phyloP scores from a whole-genome alignment of 805 yeast species.

The Wickerhamiella kurtzmanii region DNA sequence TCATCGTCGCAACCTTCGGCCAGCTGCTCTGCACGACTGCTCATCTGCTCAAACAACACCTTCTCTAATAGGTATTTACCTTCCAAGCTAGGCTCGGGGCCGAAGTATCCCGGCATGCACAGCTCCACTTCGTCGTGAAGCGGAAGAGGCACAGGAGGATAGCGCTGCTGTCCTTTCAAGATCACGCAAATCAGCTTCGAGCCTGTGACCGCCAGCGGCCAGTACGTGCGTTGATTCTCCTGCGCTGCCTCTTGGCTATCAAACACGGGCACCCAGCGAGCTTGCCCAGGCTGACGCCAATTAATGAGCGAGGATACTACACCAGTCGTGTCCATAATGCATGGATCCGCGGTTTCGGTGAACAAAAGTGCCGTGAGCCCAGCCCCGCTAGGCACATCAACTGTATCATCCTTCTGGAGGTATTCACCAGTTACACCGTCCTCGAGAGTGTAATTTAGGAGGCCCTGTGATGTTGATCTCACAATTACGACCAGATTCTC shows the following conservation, averaged over 20 bases:
- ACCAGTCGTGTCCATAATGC: slow-evolving; percentile 68
- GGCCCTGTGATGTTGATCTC: slow-evolving; percentile 26
- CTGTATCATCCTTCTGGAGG: slow-evolving; percentile 24
- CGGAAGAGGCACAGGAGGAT: slow-evolving; percentile 77
- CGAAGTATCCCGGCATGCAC: slow-evolving; percentile 42
- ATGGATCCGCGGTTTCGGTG: slow-evolving; percentile 81
- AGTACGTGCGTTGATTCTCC: slow-evolving; percentile 44
- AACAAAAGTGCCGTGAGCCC: slow-evolving; percentile 60
- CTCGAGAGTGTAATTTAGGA: slow-evolving; percentile 36
- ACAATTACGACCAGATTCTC: slow-evolving; percentile 44
- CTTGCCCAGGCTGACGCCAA: slow-evolving; percentile 67
- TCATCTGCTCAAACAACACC: slow-evolving; percentile 16
- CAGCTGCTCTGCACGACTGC: slow-evolving; percentile 18
- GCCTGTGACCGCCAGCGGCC: slow-evolving; percentile 79
- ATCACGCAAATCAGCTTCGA: slow-evolving; percentile 54
- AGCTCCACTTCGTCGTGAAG: slow-evolving; percentile 68
- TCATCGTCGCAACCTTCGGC: slow-evolving; percentile 15
- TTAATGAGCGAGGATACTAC: slow-evolving; percentile 53
- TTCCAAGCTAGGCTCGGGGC: slow-evolving; percentile 9
- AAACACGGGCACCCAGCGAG: slow-evolving; percentile 77
- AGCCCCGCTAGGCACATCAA: slow-evolving; percentile 26
- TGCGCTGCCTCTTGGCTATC: slow-evolving; percentile 37
- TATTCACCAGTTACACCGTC: slow-evolving; percentile 32
- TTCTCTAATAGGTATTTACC: slow-evolving; percentile 20
- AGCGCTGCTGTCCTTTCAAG: slow-evolving; percentile 46